Percentiles rank a stretch among this genome's conserved stretches.
phyloP scores from a whole-genome alignment of 176 grass and related monocot genomes.

The Otatea glauca region DNA sequence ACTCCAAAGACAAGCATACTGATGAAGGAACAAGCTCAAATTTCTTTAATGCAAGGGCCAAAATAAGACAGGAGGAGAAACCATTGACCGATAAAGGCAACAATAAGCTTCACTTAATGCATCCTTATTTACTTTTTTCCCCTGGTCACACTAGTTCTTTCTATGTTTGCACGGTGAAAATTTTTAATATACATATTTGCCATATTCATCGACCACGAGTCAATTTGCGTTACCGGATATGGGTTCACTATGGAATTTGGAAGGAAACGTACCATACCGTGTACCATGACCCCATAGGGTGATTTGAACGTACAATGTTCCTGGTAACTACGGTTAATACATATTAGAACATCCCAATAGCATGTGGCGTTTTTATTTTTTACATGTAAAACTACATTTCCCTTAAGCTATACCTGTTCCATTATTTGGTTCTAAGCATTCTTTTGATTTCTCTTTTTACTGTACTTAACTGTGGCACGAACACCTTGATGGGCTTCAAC shows the following conservation, averaged over 20 bases:
- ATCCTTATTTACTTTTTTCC: conserved; percentile 14
- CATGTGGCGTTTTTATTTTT: neutral
- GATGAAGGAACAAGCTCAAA: conserved; percentile 68
- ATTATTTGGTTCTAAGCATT: conserved; percentile 7
- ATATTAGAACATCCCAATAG: conserved; percentile 14
- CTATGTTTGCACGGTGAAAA: conserved; percentile 26
- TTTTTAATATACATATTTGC: conserved; percentile 3
- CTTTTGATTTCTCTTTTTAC: conserved; percentile 10
- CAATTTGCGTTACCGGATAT: neutral
- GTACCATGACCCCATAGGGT: neutral
- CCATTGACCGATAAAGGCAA: conserved; percentile 59
- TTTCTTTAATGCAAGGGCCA: conserved; percentile 50
- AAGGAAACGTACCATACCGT: neutral
- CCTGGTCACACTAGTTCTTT: conserved; percentile 14
- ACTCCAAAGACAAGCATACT: conserved; percentile 45
- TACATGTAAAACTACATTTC: conserved; percentile 34
- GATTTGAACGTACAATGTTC: neutral
- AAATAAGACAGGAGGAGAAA: conserved; percentile 53
- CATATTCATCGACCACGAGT: neutral
- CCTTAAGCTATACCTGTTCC: neutral
- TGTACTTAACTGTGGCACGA: neutral
- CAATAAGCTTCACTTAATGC: conserved; percentile 35
- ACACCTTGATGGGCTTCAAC: neutral
- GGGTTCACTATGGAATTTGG: neutral
- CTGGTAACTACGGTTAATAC: conserved; percentile 5